These are phyloP conservation scores for Sclerotinia subarctica DNA, from an alignment of 2,329 filamentous ascomycete genomes.

Conservation along the genomic window DNA sequence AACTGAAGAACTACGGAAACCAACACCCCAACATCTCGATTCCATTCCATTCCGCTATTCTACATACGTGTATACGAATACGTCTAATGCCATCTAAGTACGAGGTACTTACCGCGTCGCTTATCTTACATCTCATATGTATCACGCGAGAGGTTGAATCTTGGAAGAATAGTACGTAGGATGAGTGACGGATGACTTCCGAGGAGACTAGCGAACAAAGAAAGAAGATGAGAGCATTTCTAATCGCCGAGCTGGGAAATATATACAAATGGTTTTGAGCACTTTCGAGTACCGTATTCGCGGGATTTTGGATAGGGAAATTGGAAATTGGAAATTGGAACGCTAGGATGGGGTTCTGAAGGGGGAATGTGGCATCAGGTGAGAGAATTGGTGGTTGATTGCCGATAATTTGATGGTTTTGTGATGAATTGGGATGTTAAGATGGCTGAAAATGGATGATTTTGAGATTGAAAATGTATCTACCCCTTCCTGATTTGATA, in stretches of 20 bases:
- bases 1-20: neutral
- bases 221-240: too few species aligned
- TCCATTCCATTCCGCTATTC: neutral
- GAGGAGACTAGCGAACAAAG: neutral
- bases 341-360: neutral
- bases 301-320: neutral
- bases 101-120: too few species aligned
- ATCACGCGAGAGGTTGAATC: neutral
- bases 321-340: neutral
- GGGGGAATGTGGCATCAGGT: too few species aligned
- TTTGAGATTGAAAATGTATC: neutral
- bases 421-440: neutral
- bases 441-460: neutral
- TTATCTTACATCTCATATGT: neutral
- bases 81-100: too few species aligned
- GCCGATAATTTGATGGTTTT: neutral
- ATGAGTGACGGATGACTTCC: neutral
- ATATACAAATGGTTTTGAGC: too few species aligned
- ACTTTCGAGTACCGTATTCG: neutral
- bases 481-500: neutral
- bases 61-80: neutral
- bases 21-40: neutral
- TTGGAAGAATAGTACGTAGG: neutral
- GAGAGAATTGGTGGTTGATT: neutral
- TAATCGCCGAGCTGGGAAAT: neutral